Conservation (phyloP, 352 stramenopile genomes). For the Phytophthora vignae region DNA sequence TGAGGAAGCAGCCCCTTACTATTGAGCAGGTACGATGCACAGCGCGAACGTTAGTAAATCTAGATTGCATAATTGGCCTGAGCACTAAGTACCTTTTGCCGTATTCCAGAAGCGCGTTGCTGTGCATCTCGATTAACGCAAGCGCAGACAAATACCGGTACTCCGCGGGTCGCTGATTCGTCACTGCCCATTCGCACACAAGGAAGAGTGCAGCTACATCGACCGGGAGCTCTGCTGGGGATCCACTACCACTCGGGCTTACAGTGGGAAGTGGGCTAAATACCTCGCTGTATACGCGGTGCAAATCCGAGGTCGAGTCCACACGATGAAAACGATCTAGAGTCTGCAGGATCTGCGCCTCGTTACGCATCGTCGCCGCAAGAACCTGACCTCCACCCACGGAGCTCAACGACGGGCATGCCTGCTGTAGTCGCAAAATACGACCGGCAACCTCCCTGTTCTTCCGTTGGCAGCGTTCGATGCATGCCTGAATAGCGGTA, state of each 20-base stretch:
- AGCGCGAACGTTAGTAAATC: slow-evolving; percentile 15
- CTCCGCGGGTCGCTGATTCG: slow-evolving; percentile 78
- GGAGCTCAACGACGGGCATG: slow-evolving; percentile 38
- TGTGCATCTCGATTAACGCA: slow-evolving; percentile 87
- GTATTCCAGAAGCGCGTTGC: slow-evolving; percentile 61
- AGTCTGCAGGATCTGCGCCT: slow-evolving; percentile 81
- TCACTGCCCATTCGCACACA: slow-evolving; percentile 87
- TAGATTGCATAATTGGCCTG: neutral
- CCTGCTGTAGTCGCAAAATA: slow-evolving; percentile 75
- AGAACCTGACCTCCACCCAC: slow-evolving; percentile 40
- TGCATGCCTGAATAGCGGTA: slow-evolving; percentile 59
- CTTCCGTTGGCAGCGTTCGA: slow-evolving; percentile 59
- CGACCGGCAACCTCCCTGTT: slow-evolving; percentile 67
- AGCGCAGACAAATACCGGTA: slow-evolving; percentile 85
- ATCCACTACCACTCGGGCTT: slow-evolving; percentile 19
- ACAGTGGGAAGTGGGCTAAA: slow-evolving; percentile 60
- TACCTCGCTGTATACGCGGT: slow-evolving; percentile 78
- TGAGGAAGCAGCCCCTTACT: slow-evolving; percentile 58
- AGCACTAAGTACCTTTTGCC: slow-evolving; percentile 57
- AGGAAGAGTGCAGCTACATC: slow-evolving; percentile 77
- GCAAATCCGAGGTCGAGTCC: slow-evolving; percentile 72
- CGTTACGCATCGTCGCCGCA: slow-evolving; percentile 63
- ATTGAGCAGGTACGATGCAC: slow-evolving; percentile 7
- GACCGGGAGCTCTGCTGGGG: slow-evolving; percentile 56
- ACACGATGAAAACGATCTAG: slow-evolving; percentile 85